Evolutionary conservation across 441 rosid genomes (phyloP), one percentile per base, ranked within the genome.

Genomic region (Kokia cookei): DNA sequence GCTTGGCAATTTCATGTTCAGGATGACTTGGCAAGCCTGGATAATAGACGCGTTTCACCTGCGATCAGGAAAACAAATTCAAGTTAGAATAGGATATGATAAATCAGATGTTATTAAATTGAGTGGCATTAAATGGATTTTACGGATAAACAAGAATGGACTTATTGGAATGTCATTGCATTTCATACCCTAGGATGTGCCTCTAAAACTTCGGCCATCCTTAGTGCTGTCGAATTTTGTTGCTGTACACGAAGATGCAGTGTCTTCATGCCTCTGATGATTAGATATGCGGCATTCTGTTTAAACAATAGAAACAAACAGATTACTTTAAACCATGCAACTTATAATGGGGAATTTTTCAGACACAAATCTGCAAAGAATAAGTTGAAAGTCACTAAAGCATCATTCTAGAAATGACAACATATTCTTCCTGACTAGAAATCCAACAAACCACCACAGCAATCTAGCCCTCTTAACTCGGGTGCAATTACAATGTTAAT

Each of bases 121-220:
- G 17, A 45, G 35, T 43, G 13, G 69, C 11, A 3, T 43, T 43
- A 43, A 42, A 48, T 27, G 26, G 24, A 42, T 58, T 5, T 50
- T 63, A 45, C 10, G 37, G 43, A 48, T 32, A 6, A 29, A 61
- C 19, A 60, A 5, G 26, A 47, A 50, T 50, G 15, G 1, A 43
- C 22, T 45, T 32, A 32, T 32, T 32, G 43, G 35, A 5, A 17
- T 45, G 6, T 4, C 10, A 29, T 6, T 12, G 37, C 14, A 43
- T 65, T 69, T 62, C 69, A 72, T 79, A 93, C 98, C 97, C 88
- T 95, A 69, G 98, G 98, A 95, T 95, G 99, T 78, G 91, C 99
- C 97, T 96, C 98, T 92, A 96, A 96, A 93, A 96, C 68, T 84
- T 91, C 74, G 93, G 99, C 98, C 97, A 96, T 92, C 97, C 91